A percentile compares a stretch with the other conserved stretches of the same genome.
Evolutionary conservation across 345 rosid species (phyloP).

Genomic region (Xanthoceras sorbifolium): DNA sequence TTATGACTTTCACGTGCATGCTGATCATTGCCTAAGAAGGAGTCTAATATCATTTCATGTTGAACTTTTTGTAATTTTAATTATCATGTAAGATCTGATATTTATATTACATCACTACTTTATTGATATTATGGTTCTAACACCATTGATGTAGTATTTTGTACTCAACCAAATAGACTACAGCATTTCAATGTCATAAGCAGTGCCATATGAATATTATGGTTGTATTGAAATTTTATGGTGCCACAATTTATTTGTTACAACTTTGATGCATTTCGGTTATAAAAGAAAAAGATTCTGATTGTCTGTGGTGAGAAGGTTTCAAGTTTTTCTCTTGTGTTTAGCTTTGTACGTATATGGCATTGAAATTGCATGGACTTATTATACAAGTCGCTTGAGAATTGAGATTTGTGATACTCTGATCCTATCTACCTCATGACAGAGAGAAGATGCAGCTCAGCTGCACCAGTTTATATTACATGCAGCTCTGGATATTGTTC

Average conservation of each 20-base stretch:
- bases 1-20: not conserved
- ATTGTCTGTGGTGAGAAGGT: not conserved
- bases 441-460: conserved; percentile 99
- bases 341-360: not conserved
- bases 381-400: not conserved
- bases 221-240: not conserved
- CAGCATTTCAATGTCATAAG: not conserved
- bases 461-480: conserved; percentile 91
- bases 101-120: not conserved
- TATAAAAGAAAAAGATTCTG: not conserved
- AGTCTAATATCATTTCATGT: not conserved
- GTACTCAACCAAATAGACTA: not conserved
- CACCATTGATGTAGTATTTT: not conserved
- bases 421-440: conserved; percentile 23
- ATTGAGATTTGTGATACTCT: not conserved
- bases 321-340: not conserved
- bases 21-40: not conserved
- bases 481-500: conserved; percentile 93
- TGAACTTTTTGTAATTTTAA: not conserved
- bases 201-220: not conserved
- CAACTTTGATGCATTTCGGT: not conserved
- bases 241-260: not conserved
- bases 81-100: not conserved
- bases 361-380: not conserved
- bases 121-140: no score